Evolutionary conservation across 23 red algal species (phyloP).

Genomic region (Chondrus crispus): DNA sequence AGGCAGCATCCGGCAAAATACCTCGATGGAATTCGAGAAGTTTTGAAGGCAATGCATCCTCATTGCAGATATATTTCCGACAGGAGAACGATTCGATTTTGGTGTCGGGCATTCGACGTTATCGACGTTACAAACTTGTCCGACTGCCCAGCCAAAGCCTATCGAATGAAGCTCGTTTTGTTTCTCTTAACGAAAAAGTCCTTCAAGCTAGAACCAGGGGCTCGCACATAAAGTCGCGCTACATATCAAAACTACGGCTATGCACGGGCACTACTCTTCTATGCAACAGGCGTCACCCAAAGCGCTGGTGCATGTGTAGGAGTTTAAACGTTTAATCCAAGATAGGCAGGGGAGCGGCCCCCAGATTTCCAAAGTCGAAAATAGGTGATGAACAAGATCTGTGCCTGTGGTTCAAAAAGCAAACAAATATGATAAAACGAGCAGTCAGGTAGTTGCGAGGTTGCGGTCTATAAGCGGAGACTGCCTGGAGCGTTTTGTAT

Average conservation of each 20-base stretch:
- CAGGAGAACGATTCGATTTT: not conserved
- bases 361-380: slow-evolving; percentile 46
- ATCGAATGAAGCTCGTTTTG: not conserved
- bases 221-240: slow-evolving; percentile 1
- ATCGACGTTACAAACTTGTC: slow-evolving; percentile 2
- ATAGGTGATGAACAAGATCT: slow-evolving; percentile 53
- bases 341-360: slow-evolving; percentile 10
- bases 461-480: too few relatives aligned
- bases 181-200: slow-evolving; percentile 14
- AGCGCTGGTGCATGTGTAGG: slow-evolving; percentile 32
- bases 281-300: slow-evolving; percentile 21
- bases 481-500: too few relatives aligned
- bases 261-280: slow-evolving; percentile 17
- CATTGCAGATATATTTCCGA: not conserved
- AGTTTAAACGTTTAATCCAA: slow-evolving; percentile 35
- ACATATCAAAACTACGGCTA: slow-evolving; percentile 44
- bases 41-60: slow-evolving; percentile 1
- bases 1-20: not conserved
- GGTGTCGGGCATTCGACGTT: slow-evolving; percentile 22
- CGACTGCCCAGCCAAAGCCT: slow-evolving; percentile 17
- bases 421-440: slow-evolving; percentile 45
- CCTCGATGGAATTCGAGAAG: not conserved
- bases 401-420: slow-evolving; percentile 28
- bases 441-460: too few relatives aligned
- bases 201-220: not conserved